Conservation (phyloP, 148 eudicot species). For the Amaranthus hypochondriacus region DNA sequence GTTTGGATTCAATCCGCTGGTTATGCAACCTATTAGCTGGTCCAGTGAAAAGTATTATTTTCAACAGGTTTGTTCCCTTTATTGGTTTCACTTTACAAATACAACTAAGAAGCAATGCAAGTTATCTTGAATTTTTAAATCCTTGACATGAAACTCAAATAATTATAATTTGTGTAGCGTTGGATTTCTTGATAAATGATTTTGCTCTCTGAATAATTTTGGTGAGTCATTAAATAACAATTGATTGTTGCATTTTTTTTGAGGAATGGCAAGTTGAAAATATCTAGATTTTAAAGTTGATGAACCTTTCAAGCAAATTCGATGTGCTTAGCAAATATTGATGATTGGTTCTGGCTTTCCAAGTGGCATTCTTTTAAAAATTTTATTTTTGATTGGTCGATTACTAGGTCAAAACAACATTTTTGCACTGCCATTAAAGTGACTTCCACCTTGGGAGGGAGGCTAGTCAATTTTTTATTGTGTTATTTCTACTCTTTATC, state of each 20-base stretch:
- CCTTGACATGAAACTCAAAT: background rate
- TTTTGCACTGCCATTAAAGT: too few relatives aligned
- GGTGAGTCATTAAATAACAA: background rate
- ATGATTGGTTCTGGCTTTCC: background rate
- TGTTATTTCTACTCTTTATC: too few relatives aligned
- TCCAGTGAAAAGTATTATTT: constrained; percentile 83
- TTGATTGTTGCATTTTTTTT: too few relatives aligned
- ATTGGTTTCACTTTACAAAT: too few relatives aligned
- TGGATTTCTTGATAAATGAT: background rate
- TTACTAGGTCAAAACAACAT: too few relatives aligned
- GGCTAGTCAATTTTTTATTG: too few relatives aligned
- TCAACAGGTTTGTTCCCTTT: constrained; percentile 57
- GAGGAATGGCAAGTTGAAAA: background rate
- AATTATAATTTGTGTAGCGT: background rate
- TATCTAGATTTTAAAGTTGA: background rate
- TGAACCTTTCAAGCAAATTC: background rate
- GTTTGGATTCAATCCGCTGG: constrained; percentile 53
- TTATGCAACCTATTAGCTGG: constrained; percentile 97
- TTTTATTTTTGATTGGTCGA: too few relatives aligned
- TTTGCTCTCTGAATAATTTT: background rate
- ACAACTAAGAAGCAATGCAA: background rate
- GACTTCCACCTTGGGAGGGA: too few relatives aligned
- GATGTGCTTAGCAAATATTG: constrained; percentile 3
- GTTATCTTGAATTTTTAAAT: background rate
- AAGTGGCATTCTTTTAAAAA: too few relatives aligned